These are phyloP conservation scores for Haplographium delicatum DNA, from an alignment of 495 filamentous ascomycete species.

Conservation along the genomic window DNA sequence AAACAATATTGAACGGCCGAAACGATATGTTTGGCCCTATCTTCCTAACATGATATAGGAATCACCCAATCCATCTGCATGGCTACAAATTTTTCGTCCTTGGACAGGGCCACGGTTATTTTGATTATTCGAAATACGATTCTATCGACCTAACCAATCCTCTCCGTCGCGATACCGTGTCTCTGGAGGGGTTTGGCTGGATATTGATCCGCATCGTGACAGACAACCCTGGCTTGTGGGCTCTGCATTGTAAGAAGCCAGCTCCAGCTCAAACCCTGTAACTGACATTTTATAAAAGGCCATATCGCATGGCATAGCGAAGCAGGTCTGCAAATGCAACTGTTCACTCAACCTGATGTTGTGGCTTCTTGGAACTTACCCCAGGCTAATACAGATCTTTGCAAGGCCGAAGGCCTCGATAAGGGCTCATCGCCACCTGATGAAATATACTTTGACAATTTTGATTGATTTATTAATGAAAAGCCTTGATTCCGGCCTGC, in stretches of 20 bases:
- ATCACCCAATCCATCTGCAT: constrained; percentile 64
- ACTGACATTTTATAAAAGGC: no score
- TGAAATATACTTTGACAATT: no score
- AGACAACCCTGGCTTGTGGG: constrained; percentile 46
- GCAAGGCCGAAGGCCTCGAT: no score
- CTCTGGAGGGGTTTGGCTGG: constrained; percentile 45
- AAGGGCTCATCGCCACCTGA: no score
- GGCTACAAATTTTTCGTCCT: constrained; percentile 57
- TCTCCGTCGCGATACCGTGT: constrained; percentile 54
- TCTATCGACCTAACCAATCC: constrained; percentile 33
- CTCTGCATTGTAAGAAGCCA: constrained; percentile 39
- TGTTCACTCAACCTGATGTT: constrained; percentile 41
- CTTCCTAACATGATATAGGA: no score
- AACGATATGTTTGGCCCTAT: no score
- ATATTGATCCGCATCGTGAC: constrained; percentile 44
- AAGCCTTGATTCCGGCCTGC: no score
- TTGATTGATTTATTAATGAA: no score
- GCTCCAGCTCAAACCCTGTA: no score
- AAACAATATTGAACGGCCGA: no score
- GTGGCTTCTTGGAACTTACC: constrained; percentile 40
- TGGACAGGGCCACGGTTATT: constrained; percentile 48
- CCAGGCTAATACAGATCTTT: constrained; percentile 34
- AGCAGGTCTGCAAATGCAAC: constrained; percentile 56
- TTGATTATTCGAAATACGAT: constrained; percentile 17
- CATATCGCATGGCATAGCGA: constrained; percentile 56